Conservation (phyloP, 108 stramenopile genomes). For the Nitzschia sp. region DNA sequence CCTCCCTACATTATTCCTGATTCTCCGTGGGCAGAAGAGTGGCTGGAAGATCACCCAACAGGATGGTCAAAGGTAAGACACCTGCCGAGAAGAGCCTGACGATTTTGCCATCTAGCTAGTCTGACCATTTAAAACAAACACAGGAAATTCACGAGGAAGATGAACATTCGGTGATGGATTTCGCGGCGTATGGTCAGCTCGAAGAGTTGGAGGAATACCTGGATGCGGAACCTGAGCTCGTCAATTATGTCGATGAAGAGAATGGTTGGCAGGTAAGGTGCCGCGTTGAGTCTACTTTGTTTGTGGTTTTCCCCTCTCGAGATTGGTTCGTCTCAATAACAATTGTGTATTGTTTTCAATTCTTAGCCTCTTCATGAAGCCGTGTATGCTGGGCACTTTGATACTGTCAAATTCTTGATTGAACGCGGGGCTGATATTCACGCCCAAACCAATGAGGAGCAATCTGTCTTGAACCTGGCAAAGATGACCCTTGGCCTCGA, state of each 20-base stretch:
- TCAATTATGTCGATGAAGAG: slow-evolving; percentile 31
- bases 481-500: slow-evolving; percentile 18
- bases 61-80: slow-evolving; percentile 55
- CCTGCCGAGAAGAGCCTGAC: too few relatives aligned
- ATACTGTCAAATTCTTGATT: slow-evolving; percentile 53
- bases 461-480: slow-evolving; percentile 37
- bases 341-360: neutral
- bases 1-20: slow-evolving; percentile 33
- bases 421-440: slow-evolving; percentile 63
- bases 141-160: slow-evolving; percentile 38
- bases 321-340: too few relatives aligned
- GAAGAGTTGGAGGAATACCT: slow-evolving; percentile 34
- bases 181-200: slow-evolving; percentile 47
- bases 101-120: slow-evolving; percentile 44
- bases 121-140: too few relatives aligned
- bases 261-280: slow-evolving; percentile 45
- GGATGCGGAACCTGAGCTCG: slow-evolving; percentile 6
- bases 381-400: slow-evolving; percentile 45
- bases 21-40: slow-evolving; percentile 49
- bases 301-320: too few relatives aligned
- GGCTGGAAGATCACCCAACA: slow-evolving; percentile 47
- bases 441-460: slow-evolving; percentile 23
- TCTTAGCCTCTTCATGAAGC: slow-evolving; percentile 54
- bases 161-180: slow-evolving; percentile 39
- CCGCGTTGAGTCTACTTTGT: too few relatives aligned